A percentile compares a stretch with the other conserved stretches of the same genome.
phyloP scores from a whole-genome alignment of 768 basidiomycete genomes.

The Strobilomyces dryophilus region DNA sequence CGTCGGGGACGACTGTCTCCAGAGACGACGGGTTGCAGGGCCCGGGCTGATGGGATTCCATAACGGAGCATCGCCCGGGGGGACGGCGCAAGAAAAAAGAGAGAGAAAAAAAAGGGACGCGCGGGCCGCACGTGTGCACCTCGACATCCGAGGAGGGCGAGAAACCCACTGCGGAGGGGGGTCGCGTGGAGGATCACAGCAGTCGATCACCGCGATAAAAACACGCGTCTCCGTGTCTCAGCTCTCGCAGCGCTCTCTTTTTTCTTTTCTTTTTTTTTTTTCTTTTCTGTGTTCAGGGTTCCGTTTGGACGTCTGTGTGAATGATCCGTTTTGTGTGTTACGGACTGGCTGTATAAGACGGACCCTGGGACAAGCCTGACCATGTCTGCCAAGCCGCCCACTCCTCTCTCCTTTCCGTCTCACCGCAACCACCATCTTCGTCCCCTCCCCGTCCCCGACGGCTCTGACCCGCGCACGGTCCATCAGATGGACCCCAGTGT shows the following conservation, averaged over 20 bases:
- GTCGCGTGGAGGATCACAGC: neutral
- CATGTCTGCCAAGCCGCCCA: constrained; percentile 32
- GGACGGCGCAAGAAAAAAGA: no score
- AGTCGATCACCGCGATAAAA: constrained; percentile 4
- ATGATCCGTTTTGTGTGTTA: constrained; percentile 10
- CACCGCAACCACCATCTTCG: constrained; percentile 19
- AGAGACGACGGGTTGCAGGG: no score
- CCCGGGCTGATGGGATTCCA: no score
- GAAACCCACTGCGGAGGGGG: neutral
- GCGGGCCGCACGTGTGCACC: neutral
- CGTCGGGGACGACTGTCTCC: no score
- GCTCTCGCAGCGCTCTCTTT: neutral
- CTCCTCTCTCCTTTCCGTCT: constrained; percentile 35
- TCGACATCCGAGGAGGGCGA: no score
- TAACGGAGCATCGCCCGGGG: no score
- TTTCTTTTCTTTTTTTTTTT: neutral
- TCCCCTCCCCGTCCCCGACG: constrained; percentile 15
- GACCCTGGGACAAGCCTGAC: constrained; percentile 19
- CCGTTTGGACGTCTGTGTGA: constrained; percentile 25
- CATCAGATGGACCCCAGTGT: constrained; percentile 26
- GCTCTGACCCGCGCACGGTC: constrained; percentile 19
- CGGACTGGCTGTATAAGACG: constrained; percentile 19
- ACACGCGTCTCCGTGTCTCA: neutral
- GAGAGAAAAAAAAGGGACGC: neutral
- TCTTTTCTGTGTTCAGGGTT: constrained; percentile 15